Evolutionary conservation across 208 protist species (phyloP).

Genomic region (Leishmania martiniquensis): DNA sequence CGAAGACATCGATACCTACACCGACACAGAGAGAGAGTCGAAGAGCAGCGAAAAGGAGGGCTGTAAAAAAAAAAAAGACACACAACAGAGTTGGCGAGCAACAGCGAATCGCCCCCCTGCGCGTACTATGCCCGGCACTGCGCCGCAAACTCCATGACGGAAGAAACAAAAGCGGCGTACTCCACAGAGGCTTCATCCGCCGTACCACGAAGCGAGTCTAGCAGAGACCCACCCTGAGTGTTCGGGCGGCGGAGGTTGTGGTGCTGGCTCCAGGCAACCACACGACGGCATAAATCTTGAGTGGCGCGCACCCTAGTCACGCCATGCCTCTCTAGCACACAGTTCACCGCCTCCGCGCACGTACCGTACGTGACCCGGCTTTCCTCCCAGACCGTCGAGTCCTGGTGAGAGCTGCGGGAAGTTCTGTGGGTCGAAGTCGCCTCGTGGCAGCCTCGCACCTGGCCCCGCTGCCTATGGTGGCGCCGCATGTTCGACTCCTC

Average conservation of each 20-base stretch:
- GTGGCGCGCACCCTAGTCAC: constrained; percentile 38
- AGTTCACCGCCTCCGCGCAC: constrained; percentile 67
- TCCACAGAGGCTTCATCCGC: constrained; percentile 21
- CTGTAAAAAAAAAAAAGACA: neutral
- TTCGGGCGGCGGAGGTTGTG: neutral
- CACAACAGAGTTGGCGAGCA: neutral
- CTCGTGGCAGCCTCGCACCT: neutral
- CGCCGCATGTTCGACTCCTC: constrained; percentile 31
- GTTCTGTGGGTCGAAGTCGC: neutral
- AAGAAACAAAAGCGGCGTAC: constrained; percentile 37
- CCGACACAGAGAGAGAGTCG: neutral
- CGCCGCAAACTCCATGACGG: constrained; percentile 28
- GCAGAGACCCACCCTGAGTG: neutral
- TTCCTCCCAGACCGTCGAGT: constrained; percentile 10
- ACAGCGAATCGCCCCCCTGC: neutral
- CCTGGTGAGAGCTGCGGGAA: neutral
- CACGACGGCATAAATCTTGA: constrained; percentile 33
- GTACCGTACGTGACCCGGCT: constrained; percentile 30
- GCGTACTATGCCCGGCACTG: neutral
- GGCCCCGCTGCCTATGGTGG: neutral
- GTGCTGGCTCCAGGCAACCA: constrained; percentile 21
- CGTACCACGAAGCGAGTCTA: constrained; percentile 4
- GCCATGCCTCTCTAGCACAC: constrained; percentile 54
- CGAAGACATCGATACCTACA: neutral
- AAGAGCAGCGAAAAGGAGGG: neutral